These are phyloP conservation scores for Magnusiomyces fungicola DNA, from an alignment of 1,139 yeast species.

Conservation along the genomic window DNA sequence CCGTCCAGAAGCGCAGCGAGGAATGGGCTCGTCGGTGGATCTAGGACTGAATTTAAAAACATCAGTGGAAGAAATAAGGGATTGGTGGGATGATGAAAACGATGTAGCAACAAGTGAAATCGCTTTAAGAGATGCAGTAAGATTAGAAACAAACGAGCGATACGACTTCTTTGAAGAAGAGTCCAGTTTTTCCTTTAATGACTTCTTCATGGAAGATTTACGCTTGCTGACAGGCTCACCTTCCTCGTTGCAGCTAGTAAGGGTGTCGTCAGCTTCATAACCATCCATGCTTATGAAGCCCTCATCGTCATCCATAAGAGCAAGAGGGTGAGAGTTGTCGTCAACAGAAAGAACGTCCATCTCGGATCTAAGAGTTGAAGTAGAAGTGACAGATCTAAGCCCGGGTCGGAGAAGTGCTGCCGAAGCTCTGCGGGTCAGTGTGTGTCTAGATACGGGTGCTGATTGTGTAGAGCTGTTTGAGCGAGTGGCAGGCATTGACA, in stretches of 20 bases:
- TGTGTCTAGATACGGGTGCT: too few species aligned
- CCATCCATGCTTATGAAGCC: too few species aligned
- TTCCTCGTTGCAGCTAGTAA: slow-evolving; percentile 4
- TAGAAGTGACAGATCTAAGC: neutral
- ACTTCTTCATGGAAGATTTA: neutral
- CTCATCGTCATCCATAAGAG: neutral
- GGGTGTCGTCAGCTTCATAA: slow-evolving; percentile 5
- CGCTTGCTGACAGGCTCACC: neutral
- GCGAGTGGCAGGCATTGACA: neutral
- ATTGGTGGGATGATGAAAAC: slow-evolving; percentile 24
- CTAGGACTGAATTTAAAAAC: slow-evolving; percentile 27
- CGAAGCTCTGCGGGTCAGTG: neutral
- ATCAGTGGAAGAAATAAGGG: slow-evolving; percentile 17
- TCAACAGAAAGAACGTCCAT: slow-evolving; percentile 4
- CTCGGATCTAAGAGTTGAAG: neutral
- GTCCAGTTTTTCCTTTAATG: neutral
- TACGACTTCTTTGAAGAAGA: neutral
- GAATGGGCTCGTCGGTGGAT: slow-evolving; percentile 28
- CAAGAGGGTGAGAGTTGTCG: slow-evolving; percentile 14
- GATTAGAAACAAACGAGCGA: slow-evolving; percentile 22
- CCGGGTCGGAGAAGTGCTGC: neutral
- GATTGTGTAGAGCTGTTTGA: too few species aligned
- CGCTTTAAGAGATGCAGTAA: slow-evolving; percentile 26
- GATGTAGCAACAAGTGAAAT: slow-evolving; percentile 24
- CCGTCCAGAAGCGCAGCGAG: slow-evolving; percentile 9